These are phyloP conservation scores for Leccinum pellstonianum DNA, from an alignment of 768 basidiomycete genomes.

Conservation along the genomic window DNA sequence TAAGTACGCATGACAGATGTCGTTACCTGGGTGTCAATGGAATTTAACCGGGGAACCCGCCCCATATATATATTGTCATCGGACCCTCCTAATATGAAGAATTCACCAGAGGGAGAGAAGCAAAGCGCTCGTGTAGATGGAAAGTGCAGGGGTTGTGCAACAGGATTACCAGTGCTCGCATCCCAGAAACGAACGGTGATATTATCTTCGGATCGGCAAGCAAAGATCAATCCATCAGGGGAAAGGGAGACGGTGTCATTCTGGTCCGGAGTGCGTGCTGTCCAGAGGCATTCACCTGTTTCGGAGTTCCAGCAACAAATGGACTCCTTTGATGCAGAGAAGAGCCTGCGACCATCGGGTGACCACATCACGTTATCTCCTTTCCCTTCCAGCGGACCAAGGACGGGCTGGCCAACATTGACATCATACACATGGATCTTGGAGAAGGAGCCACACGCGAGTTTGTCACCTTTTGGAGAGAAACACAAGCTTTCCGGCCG, in stretches of 20 bases:
- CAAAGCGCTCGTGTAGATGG: too few species aligned
- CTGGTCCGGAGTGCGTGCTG: background rate
- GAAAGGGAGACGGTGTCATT: background rate
- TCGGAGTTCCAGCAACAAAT: background rate
- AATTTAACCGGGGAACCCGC: background rate
- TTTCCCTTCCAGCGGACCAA: background rate
- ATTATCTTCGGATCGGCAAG: background rate
- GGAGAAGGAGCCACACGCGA: background rate
- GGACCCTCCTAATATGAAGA: background rate
- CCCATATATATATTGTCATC: background rate
- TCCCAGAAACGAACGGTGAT: background rate
- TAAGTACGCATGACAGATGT: background rate
- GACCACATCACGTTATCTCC: slow-evolving; percentile 3
- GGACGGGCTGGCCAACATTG: background rate
- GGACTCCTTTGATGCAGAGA: background rate
- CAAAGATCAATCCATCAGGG: background rate
- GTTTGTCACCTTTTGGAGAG: slow-evolving; percentile 1
- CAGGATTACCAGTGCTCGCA: background rate
- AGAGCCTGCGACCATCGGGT: background rate
- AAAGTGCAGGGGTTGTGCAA: background rate
- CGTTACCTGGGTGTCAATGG: background rate
- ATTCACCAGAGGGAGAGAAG: background rate
- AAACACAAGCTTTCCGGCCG: background rate
- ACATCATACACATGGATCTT: slow-evolving; percentile 4
- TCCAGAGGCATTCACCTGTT: background rate